A percentile compares a stretch with the other conserved stretches of the same genome.
phyloP scores from a whole-genome alignment of 176 grass and related monocot genomes.

The Typha latifolia region DNA sequence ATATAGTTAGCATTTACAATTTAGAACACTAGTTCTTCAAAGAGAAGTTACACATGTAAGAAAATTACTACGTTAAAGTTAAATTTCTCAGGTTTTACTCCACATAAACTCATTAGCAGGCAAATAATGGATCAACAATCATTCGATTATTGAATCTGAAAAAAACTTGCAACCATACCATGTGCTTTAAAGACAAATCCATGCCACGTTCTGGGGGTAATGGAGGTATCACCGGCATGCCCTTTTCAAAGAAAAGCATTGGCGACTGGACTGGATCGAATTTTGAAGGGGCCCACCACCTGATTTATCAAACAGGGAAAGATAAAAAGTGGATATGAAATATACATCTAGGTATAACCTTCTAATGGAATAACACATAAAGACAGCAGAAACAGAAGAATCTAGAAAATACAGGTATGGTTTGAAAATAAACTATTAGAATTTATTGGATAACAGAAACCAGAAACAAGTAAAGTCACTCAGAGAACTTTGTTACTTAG shows the following conservation, averaged over 20 bases:
- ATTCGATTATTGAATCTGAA: not conserved
- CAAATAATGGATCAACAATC: not conserved
- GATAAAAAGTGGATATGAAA: not conserved
- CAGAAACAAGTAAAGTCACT: not conserved
- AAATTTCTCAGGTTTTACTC: not conserved
- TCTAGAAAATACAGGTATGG: not conserved
- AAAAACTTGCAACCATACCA: constrained; percentile 36
- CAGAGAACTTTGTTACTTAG: not conserved
- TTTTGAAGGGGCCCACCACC: constrained; percentile 91
- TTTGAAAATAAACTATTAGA: not conserved
- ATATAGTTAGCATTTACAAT: too few relatives aligned
- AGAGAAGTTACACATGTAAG: too few relatives aligned
- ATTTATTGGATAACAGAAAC: not conserved
- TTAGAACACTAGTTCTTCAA: too few relatives aligned
- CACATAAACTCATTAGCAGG: not conserved
- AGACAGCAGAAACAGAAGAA: not conserved
- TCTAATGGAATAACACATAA: not conserved
- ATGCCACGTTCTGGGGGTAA: constrained; percentile 53
- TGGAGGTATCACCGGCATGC: constrained; percentile 54
- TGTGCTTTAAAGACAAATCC: constrained; percentile 64
- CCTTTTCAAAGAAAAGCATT: constrained; percentile 87
- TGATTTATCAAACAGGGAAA: constrained; percentile 16
- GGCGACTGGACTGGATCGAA: constrained; percentile 72
- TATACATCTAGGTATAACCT: not conserved
- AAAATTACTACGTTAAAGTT: too few relatives aligned